Conservation (phyloP, 805 yeast genomes). For the Sugiyamaella boreocaroliniensis region DNA sequence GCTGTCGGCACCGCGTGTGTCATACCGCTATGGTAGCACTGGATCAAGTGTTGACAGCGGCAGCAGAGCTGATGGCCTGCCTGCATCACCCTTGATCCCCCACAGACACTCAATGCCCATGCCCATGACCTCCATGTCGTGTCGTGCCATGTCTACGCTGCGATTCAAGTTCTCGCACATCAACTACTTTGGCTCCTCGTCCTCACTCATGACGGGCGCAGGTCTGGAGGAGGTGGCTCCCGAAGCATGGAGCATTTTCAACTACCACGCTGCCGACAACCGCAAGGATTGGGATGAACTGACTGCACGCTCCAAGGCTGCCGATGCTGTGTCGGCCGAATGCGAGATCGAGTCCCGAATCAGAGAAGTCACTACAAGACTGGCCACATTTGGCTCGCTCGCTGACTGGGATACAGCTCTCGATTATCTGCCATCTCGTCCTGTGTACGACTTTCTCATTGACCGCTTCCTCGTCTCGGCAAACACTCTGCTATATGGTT, state of each 20-base stretch:
- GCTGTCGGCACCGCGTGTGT: neutral
- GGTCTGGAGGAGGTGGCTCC: conserved; percentile 7
- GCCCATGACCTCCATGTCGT: neutral
- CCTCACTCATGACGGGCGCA: conserved; percentile 4
- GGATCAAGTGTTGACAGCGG: neutral
- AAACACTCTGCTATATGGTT: conserved; percentile 19
- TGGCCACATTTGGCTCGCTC: neutral
- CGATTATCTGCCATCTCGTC: conserved; percentile 18
- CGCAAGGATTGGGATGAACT: conserved; percentile 2
- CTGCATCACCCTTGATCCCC: neutral
- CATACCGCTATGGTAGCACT: neutral
- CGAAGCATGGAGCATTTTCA: conserved; percentile 8
- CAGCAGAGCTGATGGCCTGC: neutral
- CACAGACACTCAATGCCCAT: neutral
- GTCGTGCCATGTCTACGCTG: conserved; percentile 2
- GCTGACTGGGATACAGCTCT: conserved; percentile 12
- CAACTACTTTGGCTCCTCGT: conserved; percentile 10
- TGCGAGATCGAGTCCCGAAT: neutral
- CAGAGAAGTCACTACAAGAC: neutral
- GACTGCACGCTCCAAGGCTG: neutral
- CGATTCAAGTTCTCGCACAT: conserved; percentile 7
- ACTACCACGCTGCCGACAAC: conserved; percentile 6
- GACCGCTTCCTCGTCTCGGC: conserved; percentile 16
- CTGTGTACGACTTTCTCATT: conserved; percentile 18
- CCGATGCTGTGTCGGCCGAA: neutral